Percentiles rank a stretch among this genome's conserved stretches.
These are phyloP conservation scores for Henckelia pumila DNA, from an alignment of 257 asterid genomes.

Conservation along the genomic window DNA sequence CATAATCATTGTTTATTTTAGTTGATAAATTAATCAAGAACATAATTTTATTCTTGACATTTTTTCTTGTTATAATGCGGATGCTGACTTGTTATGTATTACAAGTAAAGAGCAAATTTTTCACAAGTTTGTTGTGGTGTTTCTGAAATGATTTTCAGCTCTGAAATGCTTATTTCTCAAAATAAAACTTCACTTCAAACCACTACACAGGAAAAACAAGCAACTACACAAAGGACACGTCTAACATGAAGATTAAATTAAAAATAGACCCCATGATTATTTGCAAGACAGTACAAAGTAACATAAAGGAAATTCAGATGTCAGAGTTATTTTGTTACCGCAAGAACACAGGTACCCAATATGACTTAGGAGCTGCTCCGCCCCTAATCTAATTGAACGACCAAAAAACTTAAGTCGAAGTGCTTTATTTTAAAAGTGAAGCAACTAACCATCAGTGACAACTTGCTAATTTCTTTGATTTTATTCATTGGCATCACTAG, in stretches of 20 bases:
- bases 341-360: background rate
- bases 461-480: slow-evolving; percentile 67
- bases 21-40: too few relatives aligned
- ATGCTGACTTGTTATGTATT: too few relatives aligned
- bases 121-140: too few relatives aligned
- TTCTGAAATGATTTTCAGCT: too few relatives aligned
- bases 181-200: background rate
- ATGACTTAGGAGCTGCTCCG: background rate
- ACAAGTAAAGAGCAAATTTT: too few relatives aligned
- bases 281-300: background rate
- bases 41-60: too few relatives aligned
- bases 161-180: background rate
- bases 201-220: background rate
- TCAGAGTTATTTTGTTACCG: background rate
- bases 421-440: slow-evolving; percentile 3
- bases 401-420: background rate
- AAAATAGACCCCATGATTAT: background rate
- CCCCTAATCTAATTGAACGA: background rate
- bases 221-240: background rate
- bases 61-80: too few relatives aligned
- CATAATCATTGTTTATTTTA: too few relatives aligned
- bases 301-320: background rate
- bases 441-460: slow-evolving; percentile 79
- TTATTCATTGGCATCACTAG: slow-evolving; percentile 69
- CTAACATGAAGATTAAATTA: background rate